phyloP scores from a whole-genome alignment of 768 basidiomycete genomes.

The Amanita thiersii region DNA sequence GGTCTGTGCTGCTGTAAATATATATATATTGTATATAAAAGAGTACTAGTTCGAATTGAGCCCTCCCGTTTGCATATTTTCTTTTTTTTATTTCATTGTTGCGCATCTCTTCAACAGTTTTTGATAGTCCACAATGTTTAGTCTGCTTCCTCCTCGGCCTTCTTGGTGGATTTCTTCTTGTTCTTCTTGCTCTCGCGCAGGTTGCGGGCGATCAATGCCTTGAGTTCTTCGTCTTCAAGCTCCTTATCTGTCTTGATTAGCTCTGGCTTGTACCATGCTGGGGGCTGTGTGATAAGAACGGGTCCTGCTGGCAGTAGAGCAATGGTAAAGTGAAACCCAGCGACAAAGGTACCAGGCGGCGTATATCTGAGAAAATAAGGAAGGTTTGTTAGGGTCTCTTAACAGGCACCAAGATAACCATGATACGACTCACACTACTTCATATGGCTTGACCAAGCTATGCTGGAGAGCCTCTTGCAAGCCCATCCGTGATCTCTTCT shows the following conservation, averaged over 20 bases:
- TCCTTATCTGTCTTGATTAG: slow-evolving; percentile 86
- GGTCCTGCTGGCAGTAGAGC: slow-evolving; percentile 89
- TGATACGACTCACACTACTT: slow-evolving; percentile 66
- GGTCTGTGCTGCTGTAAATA: too few species aligned
- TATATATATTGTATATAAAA: too few species aligned
- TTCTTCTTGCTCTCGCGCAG: slow-evolving; percentile 88
- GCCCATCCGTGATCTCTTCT: slow-evolving; percentile 92
- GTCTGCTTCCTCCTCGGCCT: slow-evolving; percentile 36
- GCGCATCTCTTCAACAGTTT: too few species aligned
- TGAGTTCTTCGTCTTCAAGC: slow-evolving; percentile 81
- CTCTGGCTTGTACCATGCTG: slow-evolving; percentile 90
- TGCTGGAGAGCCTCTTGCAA: slow-evolving; percentile 95
- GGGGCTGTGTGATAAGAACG: slow-evolving; percentile 76
- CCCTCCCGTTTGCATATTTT: too few species aligned
- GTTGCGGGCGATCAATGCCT: slow-evolving; percentile 67
- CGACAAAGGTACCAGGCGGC: slow-evolving; percentile 75
- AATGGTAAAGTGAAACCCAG: slow-evolving; percentile 96
- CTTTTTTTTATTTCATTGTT: too few species aligned
- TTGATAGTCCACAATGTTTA: too few species aligned
- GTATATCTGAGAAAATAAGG: slow-evolving; percentile 51
- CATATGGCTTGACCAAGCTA: slow-evolving; percentile 88
- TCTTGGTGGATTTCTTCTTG: slow-evolving; percentile 78
- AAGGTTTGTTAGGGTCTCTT: not conserved
- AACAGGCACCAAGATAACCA: not conserved
- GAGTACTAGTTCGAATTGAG: too few species aligned